Evolutionary conservation across 2,329 filamentous ascomycete genomes (phyloP).

Genomic region (Metarhizium anisopliae): DNA sequence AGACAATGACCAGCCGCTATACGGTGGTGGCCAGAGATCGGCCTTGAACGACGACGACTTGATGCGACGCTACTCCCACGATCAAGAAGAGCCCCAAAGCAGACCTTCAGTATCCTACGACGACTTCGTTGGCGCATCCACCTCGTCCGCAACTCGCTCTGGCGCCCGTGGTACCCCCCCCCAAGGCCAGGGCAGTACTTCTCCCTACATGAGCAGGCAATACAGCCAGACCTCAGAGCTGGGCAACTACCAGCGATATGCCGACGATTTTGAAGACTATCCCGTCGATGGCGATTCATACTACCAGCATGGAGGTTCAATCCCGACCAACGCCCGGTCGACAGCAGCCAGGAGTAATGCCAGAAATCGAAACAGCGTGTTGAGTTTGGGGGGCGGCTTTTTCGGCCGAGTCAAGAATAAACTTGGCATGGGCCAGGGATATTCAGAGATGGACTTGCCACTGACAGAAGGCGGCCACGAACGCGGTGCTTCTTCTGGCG

Average conservation of each 20-base stretch:
- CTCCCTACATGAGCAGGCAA: conserved; percentile 41
- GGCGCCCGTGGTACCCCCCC: conserved; percentile 16
- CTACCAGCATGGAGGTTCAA: conserved; percentile 66
- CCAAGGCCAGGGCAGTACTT: conserved; percentile 14
- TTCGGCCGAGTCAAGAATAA: conserved; percentile 83
- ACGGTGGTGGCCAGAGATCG: conserved; percentile 68
- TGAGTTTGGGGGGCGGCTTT: conserved; percentile 78
- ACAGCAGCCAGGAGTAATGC: conserved; percentile 38
- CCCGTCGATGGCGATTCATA: conserved; percentile 70
- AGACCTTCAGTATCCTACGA: conserved; percentile 91
- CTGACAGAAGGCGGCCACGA: conserved; percentile 64
- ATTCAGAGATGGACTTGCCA: conserved; percentile 97
- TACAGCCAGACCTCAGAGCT: conserved; percentile 73
- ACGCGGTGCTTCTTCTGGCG: conserved; percentile 27
- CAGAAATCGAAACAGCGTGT: conserved; percentile 77
- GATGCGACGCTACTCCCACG: conserved; percentile 63
- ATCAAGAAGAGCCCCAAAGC: conserved; percentile 48
- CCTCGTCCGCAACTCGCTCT: conserved; percentile 33
- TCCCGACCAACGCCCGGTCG: conserved; percentile 47
- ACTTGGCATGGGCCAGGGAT: conserved; percentile 77
- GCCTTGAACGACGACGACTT: conserved; percentile 76
- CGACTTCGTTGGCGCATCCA: conserved; percentile 71
- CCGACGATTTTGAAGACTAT: conserved; percentile 76
- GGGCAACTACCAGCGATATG: conserved; percentile 85
- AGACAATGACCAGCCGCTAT: conserved; percentile 60